Percentiles rank a stretch among this genome's conserved stretches.
phyloP scores from a whole-genome alignment of 805 yeast genomes.

The Candida vaughaniae region DNA sequence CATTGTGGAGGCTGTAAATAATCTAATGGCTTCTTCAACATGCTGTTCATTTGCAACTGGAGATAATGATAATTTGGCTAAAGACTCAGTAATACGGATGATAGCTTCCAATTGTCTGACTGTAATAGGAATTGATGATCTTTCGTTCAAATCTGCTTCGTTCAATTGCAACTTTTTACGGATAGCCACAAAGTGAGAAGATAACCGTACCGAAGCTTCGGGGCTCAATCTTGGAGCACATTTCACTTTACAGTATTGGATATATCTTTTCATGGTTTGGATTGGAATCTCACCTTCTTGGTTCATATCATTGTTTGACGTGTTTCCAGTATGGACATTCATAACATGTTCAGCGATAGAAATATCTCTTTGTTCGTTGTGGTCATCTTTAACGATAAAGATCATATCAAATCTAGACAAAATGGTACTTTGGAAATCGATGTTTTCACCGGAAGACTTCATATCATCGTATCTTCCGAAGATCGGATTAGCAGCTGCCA shows the following conservation, averaged over 20 bases:
- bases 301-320: constrained; percentile 27
- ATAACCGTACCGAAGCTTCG: constrained; percentile 85
- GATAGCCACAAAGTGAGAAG: constrained; percentile 90
- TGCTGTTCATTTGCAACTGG: constrained; percentile 86
- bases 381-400: constrained; percentile 94
- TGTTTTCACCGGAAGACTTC: constrained; percentile 96
- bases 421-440: constrained; percentile 96
- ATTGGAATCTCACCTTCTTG: constrained; percentile 84
- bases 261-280: constrained; percentile 86
- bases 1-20: constrained; percentile 96
- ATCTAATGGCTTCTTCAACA: constrained; percentile 91
- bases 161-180: constrained; percentile 77
- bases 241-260: constrained; percentile 82
- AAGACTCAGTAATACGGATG: constrained; percentile 89
- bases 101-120: constrained; percentile 97
- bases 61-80: constrained; percentile 81
- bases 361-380: constrained; percentile 79
- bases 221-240: constrained; percentile 92
- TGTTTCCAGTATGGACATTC: constrained; percentile 86
- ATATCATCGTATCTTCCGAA: constrained; percentile 95
- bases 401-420: constrained; percentile 98
- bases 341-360: constrained; percentile 93
- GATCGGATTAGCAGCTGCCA: constrained; percentile 97
- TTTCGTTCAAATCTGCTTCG: constrained; percentile 78
- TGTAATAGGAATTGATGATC: constrained; percentile 96